Conservation (phyloP, 768 basidiomycete species). For the Hericium alpestre region DNA sequence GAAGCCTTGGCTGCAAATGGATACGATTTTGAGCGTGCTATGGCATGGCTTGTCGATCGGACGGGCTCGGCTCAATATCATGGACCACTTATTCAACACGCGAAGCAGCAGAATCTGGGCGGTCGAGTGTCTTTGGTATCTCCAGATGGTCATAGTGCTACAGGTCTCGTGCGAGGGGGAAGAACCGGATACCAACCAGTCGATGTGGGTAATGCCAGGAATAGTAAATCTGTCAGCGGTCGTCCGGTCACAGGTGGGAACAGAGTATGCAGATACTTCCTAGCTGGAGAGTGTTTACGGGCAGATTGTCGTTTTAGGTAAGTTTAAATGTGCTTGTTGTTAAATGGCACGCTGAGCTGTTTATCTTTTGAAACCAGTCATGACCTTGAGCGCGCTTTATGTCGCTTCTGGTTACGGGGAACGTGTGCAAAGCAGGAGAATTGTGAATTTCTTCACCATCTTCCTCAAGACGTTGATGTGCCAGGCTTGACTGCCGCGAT, state of each 20-base stretch:
- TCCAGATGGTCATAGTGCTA: constrained; percentile 32
- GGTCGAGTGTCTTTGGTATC: constrained; percentile 59
- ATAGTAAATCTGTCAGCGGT: constrained; percentile 36
- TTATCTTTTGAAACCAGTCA: constrained; percentile 41
- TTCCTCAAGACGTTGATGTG: constrained; percentile 80
- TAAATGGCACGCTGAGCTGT: constrained; percentile 3
- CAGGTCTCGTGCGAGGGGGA: constrained; percentile 28
- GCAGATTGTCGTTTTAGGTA: constrained; percentile 98
- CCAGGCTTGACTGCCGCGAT: constrained; percentile 57
- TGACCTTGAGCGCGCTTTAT: constrained; percentile 87
- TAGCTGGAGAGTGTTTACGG: constrained; percentile 90
- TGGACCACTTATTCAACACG: constrained; percentile 23
- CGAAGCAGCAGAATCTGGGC: constrained; percentile 52
- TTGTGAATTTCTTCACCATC: constrained; percentile 92
- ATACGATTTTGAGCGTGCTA: constrained; percentile 92
- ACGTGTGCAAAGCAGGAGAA: constrained; percentile 94
- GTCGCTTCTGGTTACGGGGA: constrained; percentile 95
- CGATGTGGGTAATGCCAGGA: constrained; percentile 11
- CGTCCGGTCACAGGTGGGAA: constrained; percentile 52
- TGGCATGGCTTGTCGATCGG: constrained; percentile 88
- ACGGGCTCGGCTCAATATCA: constrained; percentile 36
- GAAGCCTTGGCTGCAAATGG: constrained; percentile 81
- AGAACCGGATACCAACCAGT: constrained; percentile 25
- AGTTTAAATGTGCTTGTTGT: constrained; percentile 14
- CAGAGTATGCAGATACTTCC: constrained; percentile 90